Evolutionary conservation across 129 eudicot species (phyloP).

Genomic region (Artemisia argyi): DNA sequence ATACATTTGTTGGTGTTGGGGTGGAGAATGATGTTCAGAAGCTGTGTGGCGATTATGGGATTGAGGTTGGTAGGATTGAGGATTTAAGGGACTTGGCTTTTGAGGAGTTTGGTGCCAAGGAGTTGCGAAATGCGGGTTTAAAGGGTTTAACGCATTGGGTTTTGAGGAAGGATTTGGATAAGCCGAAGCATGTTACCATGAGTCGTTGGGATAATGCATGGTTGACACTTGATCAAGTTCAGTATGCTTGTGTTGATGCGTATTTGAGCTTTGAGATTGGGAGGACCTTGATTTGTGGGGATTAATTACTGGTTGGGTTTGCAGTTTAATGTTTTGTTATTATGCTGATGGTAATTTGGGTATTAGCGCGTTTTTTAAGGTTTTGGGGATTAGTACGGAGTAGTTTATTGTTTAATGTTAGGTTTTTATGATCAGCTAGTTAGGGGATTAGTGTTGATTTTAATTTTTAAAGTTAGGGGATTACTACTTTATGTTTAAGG

Average conservation of each 20-base stretch:
- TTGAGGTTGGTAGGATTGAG: conserved; percentile 20
- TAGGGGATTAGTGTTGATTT: no score
- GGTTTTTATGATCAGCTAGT: no score
- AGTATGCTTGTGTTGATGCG: conserved; percentile 76
- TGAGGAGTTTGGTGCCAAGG: conserved; percentile 11
- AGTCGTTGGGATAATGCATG: conserved; percentile 57
- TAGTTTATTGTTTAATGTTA: no score
- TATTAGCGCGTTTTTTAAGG: no score
- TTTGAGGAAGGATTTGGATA: conserved; percentile 43
- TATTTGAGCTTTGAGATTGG: conserved; percentile 64
- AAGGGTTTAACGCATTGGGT: conserved; percentile 32
- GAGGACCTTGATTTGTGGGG: conserved; percentile 36
- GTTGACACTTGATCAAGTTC: conserved; percentile 42
- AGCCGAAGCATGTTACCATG: conserved; percentile 48
- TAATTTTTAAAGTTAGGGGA: no score
- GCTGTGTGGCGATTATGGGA: conserved; percentile 23
- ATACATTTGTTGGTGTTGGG: conserved; percentile 40
- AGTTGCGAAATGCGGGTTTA: conserved; percentile 41
- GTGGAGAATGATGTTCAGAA: conserved; percentile 37
- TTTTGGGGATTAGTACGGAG: no score
- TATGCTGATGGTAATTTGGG: no score
- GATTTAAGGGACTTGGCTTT: conserved; percentile 49
- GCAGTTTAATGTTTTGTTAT: no score
- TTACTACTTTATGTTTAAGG: no score
- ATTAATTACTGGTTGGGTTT: not conserved